phyloP scores from a whole-genome alignment of 1,284 basidiomycete species.

The Farysia itapuensis region DNA sequence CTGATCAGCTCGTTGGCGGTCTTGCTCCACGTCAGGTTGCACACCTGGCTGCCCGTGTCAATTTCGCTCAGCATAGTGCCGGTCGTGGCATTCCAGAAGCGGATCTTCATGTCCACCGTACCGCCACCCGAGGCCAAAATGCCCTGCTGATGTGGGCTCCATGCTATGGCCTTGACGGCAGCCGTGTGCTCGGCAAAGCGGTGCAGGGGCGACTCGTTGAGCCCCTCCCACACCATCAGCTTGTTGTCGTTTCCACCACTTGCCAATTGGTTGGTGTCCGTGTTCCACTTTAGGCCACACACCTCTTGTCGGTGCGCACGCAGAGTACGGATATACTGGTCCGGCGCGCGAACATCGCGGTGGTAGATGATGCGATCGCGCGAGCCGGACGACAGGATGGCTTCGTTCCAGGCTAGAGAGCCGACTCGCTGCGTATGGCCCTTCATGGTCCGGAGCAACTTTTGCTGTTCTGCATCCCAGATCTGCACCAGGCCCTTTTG shows the following conservation, averaged over 20 bases:
- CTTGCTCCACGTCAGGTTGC: constrained; percentile 93
- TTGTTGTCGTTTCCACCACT: constrained; percentile 99
- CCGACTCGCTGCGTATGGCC: constrained; percentile 89
- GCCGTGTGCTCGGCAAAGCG: constrained; percentile 95
- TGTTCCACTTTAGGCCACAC: constrained; percentile 91
- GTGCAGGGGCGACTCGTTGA: constrained; percentile 70
- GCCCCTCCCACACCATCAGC: constrained; percentile 88
- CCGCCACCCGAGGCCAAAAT: constrained; percentile 95
- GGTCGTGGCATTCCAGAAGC: constrained; percentile 93
- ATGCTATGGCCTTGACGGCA: constrained; percentile 95
- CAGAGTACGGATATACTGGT: constrained; percentile 75
- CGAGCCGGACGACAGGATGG: constrained; percentile 85
- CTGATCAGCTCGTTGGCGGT: constrained; percentile 93
- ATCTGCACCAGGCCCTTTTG: constrained; percentile 84
- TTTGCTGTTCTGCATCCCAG: constrained; percentile 83
- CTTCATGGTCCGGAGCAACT: constrained; percentile 75
- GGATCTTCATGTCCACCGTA: constrained; percentile 91
- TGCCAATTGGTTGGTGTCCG: constrained; percentile 75
- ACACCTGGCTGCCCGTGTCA: constrained; percentile 67
- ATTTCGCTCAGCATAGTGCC: constrained; percentile 71
- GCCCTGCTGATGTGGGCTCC: constrained; percentile 92
- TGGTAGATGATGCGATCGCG: constrained; percentile 88
- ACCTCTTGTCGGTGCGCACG: constrained; percentile 90
- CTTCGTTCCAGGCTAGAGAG: constrained; percentile 88
- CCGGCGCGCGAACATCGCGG: constrained; percentile 77